Percentiles rank a stretch among this genome's conserved stretches.
phyloP scores from a whole-genome alignment of 192 early-diverging fungal species.

The Coemansia nantahalensis region DNA sequence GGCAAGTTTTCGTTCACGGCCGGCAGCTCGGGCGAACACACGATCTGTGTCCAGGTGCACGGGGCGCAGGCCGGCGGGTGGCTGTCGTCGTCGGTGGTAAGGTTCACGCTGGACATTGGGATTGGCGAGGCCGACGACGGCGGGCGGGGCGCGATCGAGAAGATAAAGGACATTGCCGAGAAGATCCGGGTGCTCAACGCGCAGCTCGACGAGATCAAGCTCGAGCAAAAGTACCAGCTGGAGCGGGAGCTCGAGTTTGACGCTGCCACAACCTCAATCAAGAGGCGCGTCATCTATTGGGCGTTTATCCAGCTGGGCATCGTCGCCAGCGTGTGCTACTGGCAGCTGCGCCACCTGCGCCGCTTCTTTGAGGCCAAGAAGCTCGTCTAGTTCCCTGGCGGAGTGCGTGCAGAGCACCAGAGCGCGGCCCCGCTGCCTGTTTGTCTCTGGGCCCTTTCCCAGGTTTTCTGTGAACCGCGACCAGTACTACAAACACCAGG shows the following conservation, averaged over 20 bases:
- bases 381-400: slow-evolving; percentile 75
- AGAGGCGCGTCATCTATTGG: slow-evolving; percentile 82
- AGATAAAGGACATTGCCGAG: slow-evolving; percentile 61
- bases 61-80: slow-evolving; percentile 59
- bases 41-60: slow-evolving; percentile 78
- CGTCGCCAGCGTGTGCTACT: slow-evolving; percentile 70
- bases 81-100: slow-evolving; percentile 59
- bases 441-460: too few species aligned
- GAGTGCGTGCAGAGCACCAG: too few species aligned
- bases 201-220: slow-evolving; percentile 75
- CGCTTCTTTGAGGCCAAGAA: slow-evolving; percentile 91
- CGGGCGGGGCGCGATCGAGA: slow-evolving; percentile 45
- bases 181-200: slow-evolving; percentile 80
- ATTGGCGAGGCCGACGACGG: slow-evolving; percentile 66
- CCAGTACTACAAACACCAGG: too few species aligned
- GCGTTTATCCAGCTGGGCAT: slow-evolving; percentile 82
- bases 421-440: too few species aligned
- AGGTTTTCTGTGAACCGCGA: too few species aligned
- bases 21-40: slow-evolving; percentile 83
- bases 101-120: slow-evolving; percentile 60
- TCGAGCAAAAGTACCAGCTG: slow-evolving; percentile 88
- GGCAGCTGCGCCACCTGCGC: slow-evolving; percentile 87
- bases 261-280: slow-evolving; percentile 78
- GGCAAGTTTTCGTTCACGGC: slow-evolving; percentile 93
- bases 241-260: slow-evolving; percentile 91